These are phyloP conservation scores for Heterobasidion irregulare DNA, from an alignment of 1,284 basidiomycete species.

Conservation along the genomic window DNA sequence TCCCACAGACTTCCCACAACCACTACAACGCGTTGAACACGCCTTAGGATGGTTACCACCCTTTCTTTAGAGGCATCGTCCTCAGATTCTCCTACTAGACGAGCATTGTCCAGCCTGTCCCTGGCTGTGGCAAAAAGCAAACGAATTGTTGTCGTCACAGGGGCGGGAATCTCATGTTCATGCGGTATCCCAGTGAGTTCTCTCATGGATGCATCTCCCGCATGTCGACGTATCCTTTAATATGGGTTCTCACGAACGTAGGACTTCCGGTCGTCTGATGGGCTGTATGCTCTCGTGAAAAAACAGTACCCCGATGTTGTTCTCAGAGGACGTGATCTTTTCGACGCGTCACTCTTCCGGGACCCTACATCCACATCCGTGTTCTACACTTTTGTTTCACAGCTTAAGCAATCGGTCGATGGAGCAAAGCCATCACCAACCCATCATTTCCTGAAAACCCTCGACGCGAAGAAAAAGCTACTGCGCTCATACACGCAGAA, in stretches of 20 bases:
- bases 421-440: slow-evolving; percentile 77
- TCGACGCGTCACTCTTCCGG: slow-evolving; percentile 82
- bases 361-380: slow-evolving; percentile 81
- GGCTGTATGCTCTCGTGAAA: slow-evolving; percentile 84
- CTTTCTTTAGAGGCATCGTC: slow-evolving; percentile 40
- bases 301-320: slow-evolving; percentile 76
- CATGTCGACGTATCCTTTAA: not conserved
- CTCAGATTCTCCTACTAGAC: slow-evolving; percentile 42
- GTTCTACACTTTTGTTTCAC: slow-evolving; percentile 92
- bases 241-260: slow-evolving; percentile 19
- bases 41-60: slow-evolving; percentile 43
- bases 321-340: slow-evolving; percentile 83
- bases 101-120: slow-evolving; percentile 60
- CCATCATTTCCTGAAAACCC: slow-evolving; percentile 80
- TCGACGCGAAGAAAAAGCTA: slow-evolving; percentile 80
- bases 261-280: slow-evolving; percentile 89
- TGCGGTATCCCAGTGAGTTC: slow-evolving; percentile 81
- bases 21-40: slow-evolving; percentile 3
- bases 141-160: slow-evolving; percentile 81
- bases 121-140: slow-evolving; percentile 74
- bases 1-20: not conserved
- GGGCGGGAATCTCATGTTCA: slow-evolving; percentile 89
- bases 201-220: not conserved
- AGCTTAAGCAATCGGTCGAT: slow-evolving; percentile 80
- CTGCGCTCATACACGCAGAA: slow-evolving; percentile 93